Evolutionary conservation across 768 basidiomycete species (phyloP).

Genomic region (Royoungia palumana): DNA sequence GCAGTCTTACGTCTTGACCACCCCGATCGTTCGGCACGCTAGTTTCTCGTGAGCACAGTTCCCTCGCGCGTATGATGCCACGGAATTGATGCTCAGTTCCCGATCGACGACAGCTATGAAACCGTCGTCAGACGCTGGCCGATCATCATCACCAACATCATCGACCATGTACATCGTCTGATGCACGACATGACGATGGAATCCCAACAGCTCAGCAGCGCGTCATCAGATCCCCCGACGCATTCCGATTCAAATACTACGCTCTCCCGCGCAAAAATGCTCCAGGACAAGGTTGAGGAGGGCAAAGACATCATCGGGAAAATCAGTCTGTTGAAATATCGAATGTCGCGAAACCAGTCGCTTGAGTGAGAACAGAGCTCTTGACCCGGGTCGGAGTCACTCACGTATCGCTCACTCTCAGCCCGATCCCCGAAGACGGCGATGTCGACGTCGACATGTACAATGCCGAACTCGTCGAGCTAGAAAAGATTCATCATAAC

Average conservation of each 20-base stretch:
- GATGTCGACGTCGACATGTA: constrained; percentile 69
- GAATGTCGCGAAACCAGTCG: constrained; percentile 75
- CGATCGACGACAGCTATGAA: constrained; percentile 51
- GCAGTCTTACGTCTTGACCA: not conserved
- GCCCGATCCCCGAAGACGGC: constrained; percentile 72
- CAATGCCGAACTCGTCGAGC: constrained; percentile 63
- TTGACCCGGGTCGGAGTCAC: no score
- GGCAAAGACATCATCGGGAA: constrained; percentile 74
- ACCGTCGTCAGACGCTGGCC: constrained; percentile 81
- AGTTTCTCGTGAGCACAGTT: constrained; percentile 59
- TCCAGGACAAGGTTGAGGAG: constrained; percentile 56
- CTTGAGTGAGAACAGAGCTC: constrained; percentile 50
- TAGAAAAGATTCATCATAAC: constrained; percentile 45
- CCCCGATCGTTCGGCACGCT: not conserved
- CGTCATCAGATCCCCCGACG: no score
- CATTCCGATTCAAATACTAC: not conserved
- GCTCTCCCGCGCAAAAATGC: constrained; percentile 19
- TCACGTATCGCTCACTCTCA: constrained; percentile 25
- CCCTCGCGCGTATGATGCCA: no score
- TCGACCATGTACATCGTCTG: constrained; percentile 69
- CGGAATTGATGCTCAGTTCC: not conserved
- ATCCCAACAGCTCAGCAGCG: constrained; percentile 20
- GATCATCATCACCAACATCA: constrained; percentile 75
- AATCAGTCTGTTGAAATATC: constrained; percentile 78
- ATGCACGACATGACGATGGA: constrained; percentile 60